These are phyloP conservation scores for Galeopsis tetrahit DNA, from an alignment of 257 asterid species.

Conservation along the genomic window DNA sequence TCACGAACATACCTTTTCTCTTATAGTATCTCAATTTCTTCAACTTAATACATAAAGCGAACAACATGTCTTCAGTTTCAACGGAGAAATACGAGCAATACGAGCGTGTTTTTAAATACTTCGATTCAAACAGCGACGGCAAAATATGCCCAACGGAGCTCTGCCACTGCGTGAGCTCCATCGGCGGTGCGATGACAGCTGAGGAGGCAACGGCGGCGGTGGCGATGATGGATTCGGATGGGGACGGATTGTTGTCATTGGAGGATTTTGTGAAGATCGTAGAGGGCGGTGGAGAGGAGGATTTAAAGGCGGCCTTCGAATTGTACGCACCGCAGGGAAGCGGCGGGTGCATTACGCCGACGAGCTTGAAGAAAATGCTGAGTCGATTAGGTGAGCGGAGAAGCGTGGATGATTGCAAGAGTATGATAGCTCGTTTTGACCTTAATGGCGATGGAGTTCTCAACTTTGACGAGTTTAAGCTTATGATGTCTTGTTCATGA, in stretches of 20 bases:
- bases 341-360: slow-evolving; percentile 61
- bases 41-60: too few relatives aligned
- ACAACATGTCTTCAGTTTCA: neutral
- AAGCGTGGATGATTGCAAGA: slow-evolving; percentile 42
- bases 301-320: slow-evolving; percentile 58
- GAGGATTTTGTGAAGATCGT: slow-evolving; percentile 60
- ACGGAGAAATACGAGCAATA: slow-evolving; percentile 48
- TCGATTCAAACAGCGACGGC: slow-evolving; percentile 53
- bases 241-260: slow-evolving; percentile 57
- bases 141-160: slow-evolving; percentile 47
- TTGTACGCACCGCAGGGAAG: slow-evolving; percentile 62
- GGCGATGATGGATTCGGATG: slow-evolving; percentile 47
- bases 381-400: slow-evolving; percentile 57
- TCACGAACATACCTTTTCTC: too few relatives aligned
- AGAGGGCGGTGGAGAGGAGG: slow-evolving; percentile 62
- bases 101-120: slow-evolving; percentile 43
- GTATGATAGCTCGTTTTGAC: slow-evolving; percentile 27
- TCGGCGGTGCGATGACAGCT: slow-evolving; percentile 40
- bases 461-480: slow-evolving; percentile 41
- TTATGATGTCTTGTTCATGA: too few relatives aligned
- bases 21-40: neutral
- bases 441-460: slow-evolving; percentile 29
- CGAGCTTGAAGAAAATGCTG: slow-evolving; percentile 68
- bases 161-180: slow-evolving; percentile 39
- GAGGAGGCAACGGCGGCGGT: slow-evolving; percentile 55